Percentiles rank a stretch among this genome's conserved stretches.
phyloP scores from a whole-genome alignment of 495 filamentous ascomycete genomes.

The Talaromyces thailandensis region DNA sequence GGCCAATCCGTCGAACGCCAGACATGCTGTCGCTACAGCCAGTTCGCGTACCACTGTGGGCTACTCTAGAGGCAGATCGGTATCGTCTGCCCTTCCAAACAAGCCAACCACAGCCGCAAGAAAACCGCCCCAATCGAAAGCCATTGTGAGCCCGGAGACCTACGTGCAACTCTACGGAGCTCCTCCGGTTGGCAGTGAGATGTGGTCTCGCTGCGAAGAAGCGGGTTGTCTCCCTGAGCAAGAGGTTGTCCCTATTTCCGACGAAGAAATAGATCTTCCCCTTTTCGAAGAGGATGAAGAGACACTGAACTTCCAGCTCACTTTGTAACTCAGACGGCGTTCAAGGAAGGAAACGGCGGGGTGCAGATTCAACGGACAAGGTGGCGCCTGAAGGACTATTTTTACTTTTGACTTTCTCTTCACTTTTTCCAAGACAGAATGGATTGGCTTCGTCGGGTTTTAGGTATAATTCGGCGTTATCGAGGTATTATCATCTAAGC shows the following conservation, averaged over 20 bases:
- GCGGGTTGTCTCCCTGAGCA: slow-evolving; percentile 29
- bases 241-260: slow-evolving; percentile 11
- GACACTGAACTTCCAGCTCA: slow-evolving; percentile 32
- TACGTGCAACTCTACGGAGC: slow-evolving; percentile 36
- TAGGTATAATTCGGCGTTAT: neutral
- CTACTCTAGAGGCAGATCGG: slow-evolving; percentile 65
- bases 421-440: neutral
- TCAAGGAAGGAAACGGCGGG: neutral
- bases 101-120: slow-evolving; percentile 11
- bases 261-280: slow-evolving; percentile 20
- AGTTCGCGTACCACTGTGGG: slow-evolving; percentile 71
- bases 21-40: slow-evolving; percentile 51
- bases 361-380: neutral
- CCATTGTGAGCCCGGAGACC: slow-evolving; percentile 28
- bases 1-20: slow-evolving; percentile 44
- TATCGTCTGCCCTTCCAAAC: slow-evolving; percentile 40
- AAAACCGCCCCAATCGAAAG: slow-evolving; percentile 14
- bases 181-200: slow-evolving; percentile 32
- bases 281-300: slow-evolving; percentile 35
- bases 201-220: slow-evolving; percentile 30
- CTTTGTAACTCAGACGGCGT: slow-evolving; percentile 17
- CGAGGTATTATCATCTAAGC: neutral
- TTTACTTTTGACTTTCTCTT: neutral
- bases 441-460: neutral
- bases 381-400: neutral